Conservation (phyloP, 2,329 filamentous ascomycete species). For the Trichoderma brevicompactum region DNA sequence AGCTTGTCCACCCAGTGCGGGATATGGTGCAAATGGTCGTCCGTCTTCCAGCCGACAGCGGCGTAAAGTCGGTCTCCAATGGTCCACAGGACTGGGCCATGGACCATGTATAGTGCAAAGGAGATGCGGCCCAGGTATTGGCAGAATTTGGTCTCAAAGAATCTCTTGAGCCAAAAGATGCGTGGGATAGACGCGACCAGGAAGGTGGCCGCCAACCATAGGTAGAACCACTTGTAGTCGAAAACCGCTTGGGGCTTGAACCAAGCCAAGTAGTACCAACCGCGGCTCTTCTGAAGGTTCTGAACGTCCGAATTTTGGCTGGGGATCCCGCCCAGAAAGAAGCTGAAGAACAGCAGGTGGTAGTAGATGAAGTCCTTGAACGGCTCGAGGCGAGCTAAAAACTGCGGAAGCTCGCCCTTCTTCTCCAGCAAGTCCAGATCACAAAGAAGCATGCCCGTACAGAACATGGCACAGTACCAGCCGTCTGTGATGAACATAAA, state of each 20-base stretch:
- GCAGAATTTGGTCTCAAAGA: conserved; percentile 62
- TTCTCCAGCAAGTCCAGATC: conserved; percentile 62
- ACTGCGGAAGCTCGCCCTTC: conserved; percentile 54
- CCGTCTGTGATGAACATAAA: conserved; percentile 71
- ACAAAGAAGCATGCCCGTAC: conserved; percentile 63
- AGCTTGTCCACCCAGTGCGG: conserved; percentile 62
- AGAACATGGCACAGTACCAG: conserved; percentile 64
- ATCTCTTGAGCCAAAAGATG: conserved; percentile 60
- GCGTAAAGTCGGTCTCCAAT: conserved; percentile 67
- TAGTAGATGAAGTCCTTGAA: conserved; percentile 58
- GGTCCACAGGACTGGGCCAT: conserved; percentile 63
- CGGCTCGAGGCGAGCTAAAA: conserved; percentile 51
- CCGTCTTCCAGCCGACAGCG: conserved; percentile 59
- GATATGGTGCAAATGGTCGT: conserved; percentile 54
- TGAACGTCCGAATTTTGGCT: conserved; percentile 53
- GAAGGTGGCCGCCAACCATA: conserved; percentile 64
- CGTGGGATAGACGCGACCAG: conserved; percentile 60
- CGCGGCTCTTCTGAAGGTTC: conserved; percentile 57
- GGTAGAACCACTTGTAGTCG: conserved; percentile 70
- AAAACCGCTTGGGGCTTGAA: conserved; percentile 69
- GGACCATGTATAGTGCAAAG: conserved; percentile 66
- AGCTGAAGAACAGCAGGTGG: conserved; percentile 54
- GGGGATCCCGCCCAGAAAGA: conserved; percentile 66
- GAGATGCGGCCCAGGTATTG: conserved; percentile 67
- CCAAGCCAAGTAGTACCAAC: conserved; percentile 64